Evolutionary conservation across 2,329 filamentous ascomycete species (phyloP).

Genomic region (Cadophora sp.): DNA sequence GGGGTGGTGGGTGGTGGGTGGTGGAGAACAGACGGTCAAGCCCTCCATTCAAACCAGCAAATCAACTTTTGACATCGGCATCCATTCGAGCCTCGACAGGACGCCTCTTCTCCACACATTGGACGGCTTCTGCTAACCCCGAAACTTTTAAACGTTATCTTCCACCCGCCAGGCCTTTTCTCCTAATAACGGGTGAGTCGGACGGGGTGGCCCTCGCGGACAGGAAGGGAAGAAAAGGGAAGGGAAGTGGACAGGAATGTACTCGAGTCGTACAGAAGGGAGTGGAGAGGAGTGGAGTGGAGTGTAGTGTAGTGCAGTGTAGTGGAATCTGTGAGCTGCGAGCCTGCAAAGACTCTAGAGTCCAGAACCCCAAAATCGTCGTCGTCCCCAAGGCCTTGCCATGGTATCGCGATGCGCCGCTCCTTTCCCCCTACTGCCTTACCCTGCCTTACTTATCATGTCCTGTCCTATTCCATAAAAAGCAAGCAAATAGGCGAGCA

Average conservation of each 20-base stretch:
- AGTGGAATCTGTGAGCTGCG: neutral
- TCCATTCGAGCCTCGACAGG: neutral
- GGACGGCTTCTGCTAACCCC: conserved; percentile 3
- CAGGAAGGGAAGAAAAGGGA: neutral
- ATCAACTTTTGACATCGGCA: neutral
- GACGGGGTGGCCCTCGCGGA: neutral
- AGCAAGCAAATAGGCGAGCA: neutral
- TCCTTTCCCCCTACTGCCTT: too few species aligned
- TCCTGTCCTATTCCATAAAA: neutral
- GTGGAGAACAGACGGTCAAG: neutral
- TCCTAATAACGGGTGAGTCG: conserved; percentile 1
- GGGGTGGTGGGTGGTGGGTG: conserved; percentile 1
- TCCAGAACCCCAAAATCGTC: neutral
- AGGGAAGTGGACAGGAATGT: neutral
- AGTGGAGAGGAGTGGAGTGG: too few species aligned
- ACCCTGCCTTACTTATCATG: too few species aligned
- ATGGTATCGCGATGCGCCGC: neutral
- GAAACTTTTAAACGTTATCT: conserved; percentile 5
- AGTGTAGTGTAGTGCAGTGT: too few species aligned
- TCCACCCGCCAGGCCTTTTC: neutral
- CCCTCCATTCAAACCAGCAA: too few species aligned
- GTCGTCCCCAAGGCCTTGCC: too few species aligned
- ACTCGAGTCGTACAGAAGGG: too few species aligned
- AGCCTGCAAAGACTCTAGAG: neutral
- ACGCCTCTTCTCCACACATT: neutral